These are phyloP conservation scores for Metarhizium humberi DNA, from an alignment of 2,329 filamentous ascomycete genomes.

Conservation along the genomic window DNA sequence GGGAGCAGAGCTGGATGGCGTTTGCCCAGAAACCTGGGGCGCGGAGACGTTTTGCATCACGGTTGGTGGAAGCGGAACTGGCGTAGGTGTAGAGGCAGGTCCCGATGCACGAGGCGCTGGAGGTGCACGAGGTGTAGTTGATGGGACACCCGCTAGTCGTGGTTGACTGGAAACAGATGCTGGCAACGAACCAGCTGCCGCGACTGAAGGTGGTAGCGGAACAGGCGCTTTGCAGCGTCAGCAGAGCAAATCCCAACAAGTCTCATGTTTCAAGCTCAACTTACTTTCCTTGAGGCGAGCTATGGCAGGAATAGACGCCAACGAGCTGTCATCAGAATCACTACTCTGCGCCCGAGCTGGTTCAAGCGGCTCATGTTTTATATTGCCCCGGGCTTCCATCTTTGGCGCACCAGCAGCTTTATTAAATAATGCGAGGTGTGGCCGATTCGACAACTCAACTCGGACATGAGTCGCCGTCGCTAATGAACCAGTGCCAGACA, in stretches of 20 bases:
- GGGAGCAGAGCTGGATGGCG: background rate
- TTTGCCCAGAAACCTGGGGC: background rate
- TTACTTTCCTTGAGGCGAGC: background rate
- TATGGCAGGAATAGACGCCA: background rate
- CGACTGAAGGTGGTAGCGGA: background rate
- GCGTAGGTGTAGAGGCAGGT: background rate
- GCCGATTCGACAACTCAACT: background rate
- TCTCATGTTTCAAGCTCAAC: background rate
- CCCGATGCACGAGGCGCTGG: background rate
- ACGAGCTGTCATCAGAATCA: background rate
- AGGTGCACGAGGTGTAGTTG: background rate
- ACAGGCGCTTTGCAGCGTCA: background rate
- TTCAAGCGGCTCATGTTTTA: background rate
- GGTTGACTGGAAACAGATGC: background rate
- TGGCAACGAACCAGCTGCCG: background rate
- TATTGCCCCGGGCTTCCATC: background rate
- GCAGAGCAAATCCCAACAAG: background rate
- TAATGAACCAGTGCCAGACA: background rate
- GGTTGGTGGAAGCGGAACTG: background rate
- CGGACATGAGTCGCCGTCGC: background rate
- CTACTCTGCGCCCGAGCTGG: background rate
- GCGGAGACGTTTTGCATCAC: background rate
- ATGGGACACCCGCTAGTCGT: background rate
- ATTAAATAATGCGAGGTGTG: background rate
- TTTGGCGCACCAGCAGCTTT: no score